Evolutionary conservation across 192 early-diverging fungal species (phyloP), one percentile per base, ranked within the genome.

Genomic region (Thamnidium elegans): DNA sequence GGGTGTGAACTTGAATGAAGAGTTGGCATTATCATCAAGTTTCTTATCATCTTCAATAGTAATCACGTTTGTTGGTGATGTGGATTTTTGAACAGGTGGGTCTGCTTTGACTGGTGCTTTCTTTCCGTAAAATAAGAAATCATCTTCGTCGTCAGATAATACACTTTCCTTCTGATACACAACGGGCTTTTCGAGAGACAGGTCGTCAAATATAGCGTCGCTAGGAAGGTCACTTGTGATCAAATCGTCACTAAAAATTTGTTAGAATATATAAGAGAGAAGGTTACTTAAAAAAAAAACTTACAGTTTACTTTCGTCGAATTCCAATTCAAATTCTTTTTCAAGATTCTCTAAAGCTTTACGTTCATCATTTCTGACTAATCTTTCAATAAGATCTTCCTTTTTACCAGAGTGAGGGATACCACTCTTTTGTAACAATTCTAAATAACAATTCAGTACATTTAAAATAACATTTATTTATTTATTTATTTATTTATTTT

Each of bases 1-100:
- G 51, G 51, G 51, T 26, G 51, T 53, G 23, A 26, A 53, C 7
- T 53, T 21, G 23, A 53, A 53, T 19, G 48, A 50, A 50, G 48
- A 50, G 5, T 50, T 50, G 11, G 36, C 9, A 39, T 39, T 39
- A 39, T 39, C 9, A 39, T 39, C 9, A 39, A 26, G 26, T 26
- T 26, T 26, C 26, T 39, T 39, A 9, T 39, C 36, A 9, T 39
- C 36, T 1, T 6, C 9, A 10, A 39, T 39, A 10, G 36, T 39
- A 6, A 10, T 39, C 7, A 39, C 9, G 9, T 39, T 39, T 6
- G 36, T 1, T 39, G 36, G 36, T 1, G 36, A 6, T 39, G 14
- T 13, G 13, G 46, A 17, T 15, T 48, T 19, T 13, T 17, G 4
- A 48, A 15, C 46, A 14, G 46, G 46, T 48, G 4, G 0, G 1